Evolutionary conservation across 148 eudicot genomes (phyloP), one percentile per base, ranked within the genome.

Genomic region (Vaccinium macrocarpon): DNA sequence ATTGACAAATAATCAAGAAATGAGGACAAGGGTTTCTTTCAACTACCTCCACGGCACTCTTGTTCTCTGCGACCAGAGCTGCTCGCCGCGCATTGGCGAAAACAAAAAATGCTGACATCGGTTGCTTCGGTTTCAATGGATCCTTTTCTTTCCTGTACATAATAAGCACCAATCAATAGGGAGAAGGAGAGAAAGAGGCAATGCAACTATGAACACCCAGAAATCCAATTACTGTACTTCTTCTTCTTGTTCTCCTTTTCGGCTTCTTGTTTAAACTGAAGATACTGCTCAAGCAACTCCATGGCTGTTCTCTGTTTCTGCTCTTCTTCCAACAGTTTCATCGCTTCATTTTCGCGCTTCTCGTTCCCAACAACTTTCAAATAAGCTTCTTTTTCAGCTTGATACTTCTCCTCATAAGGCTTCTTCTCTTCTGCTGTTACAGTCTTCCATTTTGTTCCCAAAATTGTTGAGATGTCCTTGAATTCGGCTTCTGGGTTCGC

Each of bases 211-310:
- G 15, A 5, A 10, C 19, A 12, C 4, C 71, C 3, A 49, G 50
- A 50, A 62, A 59, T 68, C 18, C 0, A 50, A 53, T 55, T 29
- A 73, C 50, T 62, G 81, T 92, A 92, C 99, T 93, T 96, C 2
- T 87, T 79, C 88, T 94, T 93, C 89, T 94, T 96, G 88, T 86
- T 89, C 5, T 88, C 99, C 68, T 90, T 91, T 77, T 86, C 93
- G 8, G 93, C 88, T 83, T 91, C 95, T 81, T 96, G 92, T 82
- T 89, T 90, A 80, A 93, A 96, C 84, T 93, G 94, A 46, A 94
- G 88, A 86, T 96, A 96, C 87, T 94, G 97, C 72, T 96, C 95
- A 88, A 94, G 98, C 81, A 96, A 89, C 86, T 96, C 98, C 91
- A 96, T 94, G 15, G 98, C 97, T 32, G 94, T 94, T 88, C 85